A percentile compares a stretch with the other conserved stretches of the same genome.
These are phyloP conservation scores for Eucalyptus curtisii DNA, from an alignment of 345 rosid genomes.

Conservation along the genomic window DNA sequence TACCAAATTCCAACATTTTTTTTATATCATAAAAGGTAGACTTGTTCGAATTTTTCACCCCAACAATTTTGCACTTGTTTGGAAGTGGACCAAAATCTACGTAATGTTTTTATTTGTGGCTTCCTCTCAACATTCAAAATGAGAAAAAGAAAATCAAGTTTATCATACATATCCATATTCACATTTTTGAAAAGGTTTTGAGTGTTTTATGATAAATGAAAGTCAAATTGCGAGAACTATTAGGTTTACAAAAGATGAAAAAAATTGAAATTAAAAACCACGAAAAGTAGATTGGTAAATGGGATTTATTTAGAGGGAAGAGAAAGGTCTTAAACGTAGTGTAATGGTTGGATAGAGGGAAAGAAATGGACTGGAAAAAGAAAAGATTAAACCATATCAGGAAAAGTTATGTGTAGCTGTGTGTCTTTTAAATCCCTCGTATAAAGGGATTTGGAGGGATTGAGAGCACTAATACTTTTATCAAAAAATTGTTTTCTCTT, in stretches of 20 bases:
- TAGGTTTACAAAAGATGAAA: not conserved
- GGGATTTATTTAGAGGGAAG: not conserved
- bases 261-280: not conserved
- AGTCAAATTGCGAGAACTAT: not conserved
- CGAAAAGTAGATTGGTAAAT: not conserved
- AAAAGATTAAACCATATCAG: not conserved
- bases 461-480: no score
- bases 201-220: not conserved
- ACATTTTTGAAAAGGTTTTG: no score
- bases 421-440: not conserved
- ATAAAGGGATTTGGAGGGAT: no score
- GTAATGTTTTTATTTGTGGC: not conserved
- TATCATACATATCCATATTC: no score
- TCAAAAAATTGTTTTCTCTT: no score
- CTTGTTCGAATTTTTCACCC: not conserved
- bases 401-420: not conserved
- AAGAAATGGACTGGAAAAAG: not conserved
- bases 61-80: not conserved
- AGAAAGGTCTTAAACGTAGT: not conserved
- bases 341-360: not conserved
- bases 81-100: not conserved
- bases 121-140: not conserved
- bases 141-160: not conserved
- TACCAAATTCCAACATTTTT: not conserved
- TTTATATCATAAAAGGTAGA: not conserved